phyloP scores from a whole-genome alignment of 2,329 filamentous ascomycete genomes.

The Fusarium chuoi region DNA sequence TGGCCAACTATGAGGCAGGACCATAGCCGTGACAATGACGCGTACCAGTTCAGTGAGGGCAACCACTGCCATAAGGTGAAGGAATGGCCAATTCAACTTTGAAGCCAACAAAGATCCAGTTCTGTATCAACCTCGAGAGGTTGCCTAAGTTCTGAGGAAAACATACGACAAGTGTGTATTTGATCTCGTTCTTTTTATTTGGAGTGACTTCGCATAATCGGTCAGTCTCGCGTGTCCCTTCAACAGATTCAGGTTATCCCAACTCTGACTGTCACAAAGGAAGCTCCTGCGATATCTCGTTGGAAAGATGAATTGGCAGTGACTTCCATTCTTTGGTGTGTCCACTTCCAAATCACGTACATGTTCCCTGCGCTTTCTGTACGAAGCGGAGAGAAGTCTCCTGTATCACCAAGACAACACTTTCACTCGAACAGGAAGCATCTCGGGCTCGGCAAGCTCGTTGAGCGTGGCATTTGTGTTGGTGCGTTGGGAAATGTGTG shows the following conservation, averaged over 20 bases:
- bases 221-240: neutral
- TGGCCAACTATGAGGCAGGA: neutral
- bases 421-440: neutral
- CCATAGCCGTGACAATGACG: neutral
- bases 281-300: accelerated
- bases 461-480: neutral
- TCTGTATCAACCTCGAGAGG: accelerated
- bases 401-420: accelerated
- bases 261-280: too few species aligned
- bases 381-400: neutral
- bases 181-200: neutral
- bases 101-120: neutral
- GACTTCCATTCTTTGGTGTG: neutral
- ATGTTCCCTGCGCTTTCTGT: neutral
- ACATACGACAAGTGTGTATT: neutral
- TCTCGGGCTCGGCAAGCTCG: neutral
- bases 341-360: accelerated
- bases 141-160: accelerated
- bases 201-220: accelerated
- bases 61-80: accelerated
- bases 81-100: too few species aligned
- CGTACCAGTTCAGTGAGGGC: accelerated
- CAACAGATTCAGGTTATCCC: too few species aligned
- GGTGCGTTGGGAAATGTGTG: neutral
- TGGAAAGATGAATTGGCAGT: neutral